Evolutionary conservation across 2,329 filamentous ascomycete genomes (phyloP).

Genomic region (Arachnopeziza araneosa): DNA sequence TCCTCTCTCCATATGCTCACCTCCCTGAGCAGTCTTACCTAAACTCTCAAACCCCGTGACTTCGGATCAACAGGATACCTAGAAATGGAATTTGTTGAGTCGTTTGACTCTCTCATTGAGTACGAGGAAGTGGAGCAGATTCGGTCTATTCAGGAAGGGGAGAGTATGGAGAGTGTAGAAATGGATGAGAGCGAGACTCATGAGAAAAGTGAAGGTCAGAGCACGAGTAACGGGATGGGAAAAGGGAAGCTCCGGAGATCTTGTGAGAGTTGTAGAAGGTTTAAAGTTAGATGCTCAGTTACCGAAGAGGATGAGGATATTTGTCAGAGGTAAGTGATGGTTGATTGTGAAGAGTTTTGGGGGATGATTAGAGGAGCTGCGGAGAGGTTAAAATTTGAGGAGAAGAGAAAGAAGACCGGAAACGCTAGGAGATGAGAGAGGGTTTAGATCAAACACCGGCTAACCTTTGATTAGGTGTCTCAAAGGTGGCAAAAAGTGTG

Average conservation of each 20-base stretch:
- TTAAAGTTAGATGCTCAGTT: slow-evolving; percentile 48
- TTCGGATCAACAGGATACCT: no score
- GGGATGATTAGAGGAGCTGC: not conserved
- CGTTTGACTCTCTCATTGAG: not conserved
- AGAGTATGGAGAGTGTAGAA: not conserved
- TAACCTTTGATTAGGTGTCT: slow-evolving; percentile 10
- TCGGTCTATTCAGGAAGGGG: not conserved
- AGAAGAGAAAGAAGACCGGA: not conserved
- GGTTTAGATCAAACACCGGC: not conserved
- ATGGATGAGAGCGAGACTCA: not conserved
- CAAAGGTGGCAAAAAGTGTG: slow-evolving; percentile 17
- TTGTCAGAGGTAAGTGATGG: not conserved
- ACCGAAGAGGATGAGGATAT: slow-evolving; percentile 34
- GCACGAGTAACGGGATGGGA: not conserved
- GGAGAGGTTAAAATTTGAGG: not conserved
- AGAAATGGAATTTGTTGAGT: no score
- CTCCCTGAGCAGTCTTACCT: no score
- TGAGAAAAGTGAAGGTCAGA: not conserved
- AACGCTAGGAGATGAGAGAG: not conserved
- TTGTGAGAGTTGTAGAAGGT: slow-evolving; percentile 48
- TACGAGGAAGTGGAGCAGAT: not conserved
- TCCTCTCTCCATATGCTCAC: no score
- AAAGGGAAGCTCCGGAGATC: slow-evolving; percentile 22
- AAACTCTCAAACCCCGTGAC: no score
- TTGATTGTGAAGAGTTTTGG: not conserved